Base-by-base conservation (phyloP, 306 rosid species). In the Prunus mongolica region DNA sequence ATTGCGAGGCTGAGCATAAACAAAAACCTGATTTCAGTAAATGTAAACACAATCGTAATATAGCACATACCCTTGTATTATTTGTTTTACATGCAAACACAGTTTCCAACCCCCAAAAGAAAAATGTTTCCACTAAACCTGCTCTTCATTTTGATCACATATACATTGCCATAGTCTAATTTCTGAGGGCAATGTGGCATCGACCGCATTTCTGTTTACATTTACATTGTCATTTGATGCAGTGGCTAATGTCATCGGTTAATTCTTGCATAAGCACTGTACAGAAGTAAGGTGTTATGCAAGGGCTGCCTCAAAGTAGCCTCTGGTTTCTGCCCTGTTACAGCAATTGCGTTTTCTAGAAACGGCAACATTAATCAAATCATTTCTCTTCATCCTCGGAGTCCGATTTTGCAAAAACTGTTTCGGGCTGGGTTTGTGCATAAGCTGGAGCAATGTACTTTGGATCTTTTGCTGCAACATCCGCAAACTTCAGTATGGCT, bases 371-470 rank as follows among this genome's bases (percentile, higher is more conserved):
- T 78, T 52, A 38, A 69, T 22, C 67, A 15, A 54, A 63, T 90
- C 83, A 90, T 84, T 94, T 91, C 61, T 91, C 97, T 75, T 93
- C 98, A 70, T 94, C 98, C 83, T 95, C 97, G 1, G 98, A 90
- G 85, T 92, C 97, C 11, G 98, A 95, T 84, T 92, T 78, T 0
- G 96, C 92, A 66, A 89, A 92, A 80, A 95, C 89, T 1, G 97
- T 67, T 76, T 95, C 98, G 1, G 96, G 98, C 79, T 92, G 98
- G 79, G 98, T 94, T 76, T 89, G 71, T 18, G 96, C 92, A 82
- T 94, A 94, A 45, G 97, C 98, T n/a, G 98, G 98, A 74, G 98
- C 96, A 47, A 92, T 94, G 88, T 77, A 92, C 79, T 91, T 94
- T 8, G 96, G 97, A 60, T 94, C 97, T 47, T 91, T 91, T 20